Evolutionary conservation across 345 rosid genomes (phyloP), one percentile per base, ranked within the genome.

Genomic region (Pseudoturritis turrita): DNA sequence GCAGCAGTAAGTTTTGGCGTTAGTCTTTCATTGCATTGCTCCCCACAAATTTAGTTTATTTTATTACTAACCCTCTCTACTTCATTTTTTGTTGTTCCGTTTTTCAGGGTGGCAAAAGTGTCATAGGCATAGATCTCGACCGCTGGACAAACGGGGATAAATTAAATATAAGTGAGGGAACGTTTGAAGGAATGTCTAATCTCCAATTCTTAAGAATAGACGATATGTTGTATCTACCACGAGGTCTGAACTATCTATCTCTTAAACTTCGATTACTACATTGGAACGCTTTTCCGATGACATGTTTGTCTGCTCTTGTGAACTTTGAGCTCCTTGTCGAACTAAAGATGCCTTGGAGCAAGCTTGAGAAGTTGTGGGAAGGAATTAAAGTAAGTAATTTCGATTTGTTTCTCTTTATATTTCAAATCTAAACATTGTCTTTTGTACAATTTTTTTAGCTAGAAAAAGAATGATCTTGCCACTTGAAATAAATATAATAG

Each of bases 361-460:
- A 35, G 5, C 14, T 80, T 7, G 49, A 72, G 56, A 59, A 76
- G 41, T 21, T 80, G 0, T 80, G 80, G 80, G 23, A 47, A 14
- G 58, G 65, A 60, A 18, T 0, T 11, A 64, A 71, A 59, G 79
- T 71, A 70, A 11, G 29, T 4, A 22, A 5, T 4, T 12, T 28
- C 43, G 4, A 3, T 15, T 11, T 41, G 2, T 45, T 49, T 47
- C 13, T 10, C 5, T 31, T 7, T 31, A 25, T 31, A 25, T 25
- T 25, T 25, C 26, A 25, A 0, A 5, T 31, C 35, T 31, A n/a
- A n/a, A n/a, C n/a, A n/a, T 31, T 31, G 35, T 31, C 35, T 31
- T 31, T 29, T 29, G n/a, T n/a, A n/a, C n/a, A n/a, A n/a, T n/a
- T n/a, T n/a, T n/a, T n/a, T n/a, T n/a, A n/a, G n/a, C n/a, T n/a